Base-by-base conservation (phyloP, 129 eudicot genomes). In the Centella asiatica region DNA sequence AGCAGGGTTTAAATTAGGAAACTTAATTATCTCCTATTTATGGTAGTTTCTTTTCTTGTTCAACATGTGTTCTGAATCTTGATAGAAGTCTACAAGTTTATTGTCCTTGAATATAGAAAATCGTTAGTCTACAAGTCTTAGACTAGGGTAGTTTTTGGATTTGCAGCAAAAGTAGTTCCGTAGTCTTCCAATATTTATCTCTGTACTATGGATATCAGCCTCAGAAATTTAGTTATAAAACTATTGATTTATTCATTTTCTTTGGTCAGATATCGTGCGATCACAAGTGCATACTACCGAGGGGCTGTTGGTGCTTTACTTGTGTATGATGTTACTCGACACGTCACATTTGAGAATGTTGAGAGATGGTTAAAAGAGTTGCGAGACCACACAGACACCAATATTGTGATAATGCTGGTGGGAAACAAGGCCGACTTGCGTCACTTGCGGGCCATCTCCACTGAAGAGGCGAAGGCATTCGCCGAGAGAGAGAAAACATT, bases 321-420 rank as follows among this genome's bases (percentile, higher is more conserved):
- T 15, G 90, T 84, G 14, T 84, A 84, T n/a, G 90, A 84, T 60
- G 84, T 80, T 1, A 80, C 90, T 4, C 83, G 90, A 27, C 86
- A 80, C 20, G 71, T 84, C 59, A 84, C 90, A 11, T 84, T 84
- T 18, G 90, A 84, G 74, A 84, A 84, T 36, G 86, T 84, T 25
- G 90, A 80, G 40, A 75, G 90, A 69, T 84, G 86, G 90, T 60
- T 84, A 36, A 84, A 84, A 75, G 90, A 84, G 79, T 81, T 84
- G 2, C 83, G 90, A n/a, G 86, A 80, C 61, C 90, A 84, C 73
- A 84, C 90, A 8, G 90, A 84, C 69, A 44, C 76, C 18, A 84
- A 77, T 65, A 84, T 84, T 59, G 90, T 84, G 70, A 80, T 84
- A 62, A 80, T 84, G 90, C 77, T 84, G 20, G 90, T 84, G 46